phyloP scores from a whole-genome alignment of 2,329 filamentous ascomycete species.

The Chaetomiaceae sp. region DNA sequence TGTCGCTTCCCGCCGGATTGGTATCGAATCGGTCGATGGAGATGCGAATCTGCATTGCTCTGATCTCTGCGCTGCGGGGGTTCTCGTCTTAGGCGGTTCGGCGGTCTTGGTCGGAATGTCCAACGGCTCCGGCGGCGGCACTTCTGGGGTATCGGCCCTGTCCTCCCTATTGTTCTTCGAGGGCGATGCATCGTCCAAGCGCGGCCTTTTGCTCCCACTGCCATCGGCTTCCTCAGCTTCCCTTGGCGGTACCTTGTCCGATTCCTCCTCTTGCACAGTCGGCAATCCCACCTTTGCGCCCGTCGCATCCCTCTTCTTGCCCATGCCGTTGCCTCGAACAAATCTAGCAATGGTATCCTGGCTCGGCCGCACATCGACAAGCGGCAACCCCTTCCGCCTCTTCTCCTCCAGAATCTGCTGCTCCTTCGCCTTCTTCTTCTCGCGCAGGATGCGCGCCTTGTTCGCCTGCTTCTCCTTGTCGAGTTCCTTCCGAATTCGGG shows the following conservation, averaged over 20 bases:
- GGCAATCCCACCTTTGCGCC: constrained; percentile 1
- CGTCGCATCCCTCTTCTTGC: constrained; percentile 19
- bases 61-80: no score
- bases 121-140: no score
- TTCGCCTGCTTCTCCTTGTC: constrained; percentile 46
- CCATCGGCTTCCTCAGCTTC: neutral
- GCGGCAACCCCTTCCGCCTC: constrained; percentile 48
- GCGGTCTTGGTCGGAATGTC: neutral
- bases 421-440: constrained; percentile 54
- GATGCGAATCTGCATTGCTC: no score
- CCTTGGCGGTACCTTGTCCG: neutral
- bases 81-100: no score
- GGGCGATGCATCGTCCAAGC: neutral
- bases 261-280: constrained; percentile 10
- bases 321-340: constrained; percentile 31
- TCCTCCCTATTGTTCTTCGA: neutral
- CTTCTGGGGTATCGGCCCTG: no score
- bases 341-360: constrained; percentile 56
- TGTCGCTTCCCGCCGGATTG: neutral
- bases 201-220: neutral
- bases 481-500: constrained; percentile 49
- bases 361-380: constrained; percentile 51
- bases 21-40: no score
- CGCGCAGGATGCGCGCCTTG: constrained; percentile 46
- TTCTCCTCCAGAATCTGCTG: constrained; percentile 45